Percentiles rank a stretch among this genome's conserved stretches.
Conservation (phyloP, 805 yeast genomes). For the Wickerhamiella lipophila region DNA sequence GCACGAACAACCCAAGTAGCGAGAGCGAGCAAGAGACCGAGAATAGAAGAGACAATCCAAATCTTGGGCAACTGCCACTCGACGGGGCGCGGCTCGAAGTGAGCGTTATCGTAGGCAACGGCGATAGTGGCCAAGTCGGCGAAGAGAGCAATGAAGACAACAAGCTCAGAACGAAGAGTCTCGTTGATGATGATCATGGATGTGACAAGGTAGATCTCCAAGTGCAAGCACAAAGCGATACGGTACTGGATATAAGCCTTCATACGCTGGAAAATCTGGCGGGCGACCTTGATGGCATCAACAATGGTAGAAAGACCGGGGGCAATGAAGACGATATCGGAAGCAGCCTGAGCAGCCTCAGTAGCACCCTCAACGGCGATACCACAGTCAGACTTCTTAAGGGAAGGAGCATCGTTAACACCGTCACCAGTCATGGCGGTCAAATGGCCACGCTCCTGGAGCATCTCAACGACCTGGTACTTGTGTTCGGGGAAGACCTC, state of each 20-base stretch:
- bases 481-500: constrained; percentile 98
- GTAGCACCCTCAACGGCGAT: constrained; percentile 98
- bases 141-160: constrained; percentile 91
- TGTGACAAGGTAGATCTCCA: constrained; percentile 87
- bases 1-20: constrained; percentile 94
- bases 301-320: constrained; percentile 92
- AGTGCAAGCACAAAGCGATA: constrained; percentile 88
- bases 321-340: constrained; percentile 89
- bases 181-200: constrained; percentile 90
- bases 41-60: constrained; percentile 89
- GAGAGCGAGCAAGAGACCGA: constrained; percentile 75
- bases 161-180: constrained; percentile 74
- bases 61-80: constrained; percentile 96
- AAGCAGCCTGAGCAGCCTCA: constrained; percentile 94
- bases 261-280: constrained; percentile 99
- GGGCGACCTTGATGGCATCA: constrained; percentile 86
- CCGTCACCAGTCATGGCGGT: constrained; percentile 99
- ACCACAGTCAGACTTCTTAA: constrained; percentile 93
- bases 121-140: constrained; percentile 97
- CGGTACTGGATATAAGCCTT: constrained; percentile 96
- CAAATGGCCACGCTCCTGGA: constrained; percentile 90
- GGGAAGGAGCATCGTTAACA: constrained; percentile 96
- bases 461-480: constrained; percentile 88
- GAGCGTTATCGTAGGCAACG: constrained; percentile 95
- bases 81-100: constrained; percentile 83